Evolutionary conservation across 169 alveolate genomes (phyloP).

Genomic region (Plasmodium sp.): DNA sequence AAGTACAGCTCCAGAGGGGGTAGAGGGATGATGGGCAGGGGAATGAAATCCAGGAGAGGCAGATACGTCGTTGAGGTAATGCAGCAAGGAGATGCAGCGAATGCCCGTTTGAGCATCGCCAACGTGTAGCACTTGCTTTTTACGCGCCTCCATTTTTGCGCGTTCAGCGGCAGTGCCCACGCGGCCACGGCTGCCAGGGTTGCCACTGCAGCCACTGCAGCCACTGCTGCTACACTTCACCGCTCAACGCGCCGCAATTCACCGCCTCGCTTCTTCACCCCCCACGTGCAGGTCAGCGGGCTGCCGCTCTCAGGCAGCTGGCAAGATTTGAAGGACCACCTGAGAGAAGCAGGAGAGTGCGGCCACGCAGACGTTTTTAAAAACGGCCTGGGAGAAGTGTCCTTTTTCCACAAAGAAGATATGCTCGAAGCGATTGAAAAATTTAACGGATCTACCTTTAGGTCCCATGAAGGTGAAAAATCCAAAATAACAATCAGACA

Average conservation of each 20-base stretch:
- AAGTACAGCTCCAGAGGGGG: constrained; percentile 43
- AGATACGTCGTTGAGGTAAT: constrained; percentile 77
- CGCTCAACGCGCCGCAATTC: background rate
- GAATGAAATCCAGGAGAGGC: constrained; percentile 63
- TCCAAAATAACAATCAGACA: constrained; percentile 86
- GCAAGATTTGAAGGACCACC: constrained; percentile 92
- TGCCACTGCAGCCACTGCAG: background rate
- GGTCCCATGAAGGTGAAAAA: constrained; percentile 90
- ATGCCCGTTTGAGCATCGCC: constrained; percentile 61
- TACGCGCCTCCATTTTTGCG: background rate
- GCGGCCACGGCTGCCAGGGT: background rate
- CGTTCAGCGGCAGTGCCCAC: background rate
- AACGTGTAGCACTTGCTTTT: background rate
- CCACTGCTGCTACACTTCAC: background rate
- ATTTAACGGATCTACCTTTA: constrained; percentile 88
- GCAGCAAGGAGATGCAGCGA: constrained; percentile 72
- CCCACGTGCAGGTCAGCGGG: constrained; percentile 81
- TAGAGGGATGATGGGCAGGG: constrained; percentile 61
- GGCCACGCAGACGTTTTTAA: constrained; percentile 92
- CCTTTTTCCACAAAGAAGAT: constrained; percentile 87
- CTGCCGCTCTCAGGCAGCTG: constrained; percentile 87
- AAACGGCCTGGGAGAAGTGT: constrained; percentile 91
- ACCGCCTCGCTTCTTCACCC: background rate
- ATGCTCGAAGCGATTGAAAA: constrained; percentile 90
- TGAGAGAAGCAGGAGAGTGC: constrained; percentile 91